Evolutionary conservation across 805 yeast species (phyloP).

Genomic region (Kodamaea restingae): DNA sequence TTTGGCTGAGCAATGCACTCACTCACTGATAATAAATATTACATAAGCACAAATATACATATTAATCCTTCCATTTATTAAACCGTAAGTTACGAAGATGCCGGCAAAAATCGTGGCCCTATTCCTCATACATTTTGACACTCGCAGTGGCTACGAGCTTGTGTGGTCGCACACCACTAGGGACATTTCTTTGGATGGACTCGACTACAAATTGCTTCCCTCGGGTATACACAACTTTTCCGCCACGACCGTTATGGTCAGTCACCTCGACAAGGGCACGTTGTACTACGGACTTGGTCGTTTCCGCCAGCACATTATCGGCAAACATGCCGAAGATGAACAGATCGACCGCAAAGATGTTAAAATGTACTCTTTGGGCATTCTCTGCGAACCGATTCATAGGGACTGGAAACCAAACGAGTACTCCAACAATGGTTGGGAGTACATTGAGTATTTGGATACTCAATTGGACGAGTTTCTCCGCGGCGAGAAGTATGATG

Average conservation of each 20-base stretch:
- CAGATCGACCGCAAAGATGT: constrained; percentile 27
- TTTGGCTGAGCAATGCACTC: no score
- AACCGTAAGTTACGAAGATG: background rate
- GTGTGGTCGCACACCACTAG: constrained; percentile 29
- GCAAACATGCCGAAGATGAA: constrained; percentile 8
- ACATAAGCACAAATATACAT: background rate
- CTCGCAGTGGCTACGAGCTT: constrained; percentile 31
- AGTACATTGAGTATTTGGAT: constrained; percentile 34
- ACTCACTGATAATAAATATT: no score
- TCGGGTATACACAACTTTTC: constrained; percentile 38
- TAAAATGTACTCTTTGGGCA: constrained; percentile 62
- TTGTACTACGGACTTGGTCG: constrained; percentile 34
- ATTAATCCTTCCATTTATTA: no score
- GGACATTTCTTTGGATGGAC: constrained; percentile 24
- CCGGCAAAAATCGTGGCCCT: constrained; percentile 28
- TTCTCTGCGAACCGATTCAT: constrained; percentile 45
- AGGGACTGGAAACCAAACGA: constrained; percentile 38
- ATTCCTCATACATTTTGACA: constrained; percentile 36
- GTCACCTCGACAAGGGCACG: constrained; percentile 21
- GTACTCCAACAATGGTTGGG: constrained; percentile 41
- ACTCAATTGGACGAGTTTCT: constrained; percentile 23
- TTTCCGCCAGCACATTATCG: constrained; percentile 23
- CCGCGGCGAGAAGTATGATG: constrained; percentile 13
- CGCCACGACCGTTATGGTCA: constrained; percentile 27
- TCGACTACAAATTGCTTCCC: constrained; percentile 38